Conservation (phyloP, 1,284 basidiomycete genomes). For the Pisolithus thermaeus region DNA sequence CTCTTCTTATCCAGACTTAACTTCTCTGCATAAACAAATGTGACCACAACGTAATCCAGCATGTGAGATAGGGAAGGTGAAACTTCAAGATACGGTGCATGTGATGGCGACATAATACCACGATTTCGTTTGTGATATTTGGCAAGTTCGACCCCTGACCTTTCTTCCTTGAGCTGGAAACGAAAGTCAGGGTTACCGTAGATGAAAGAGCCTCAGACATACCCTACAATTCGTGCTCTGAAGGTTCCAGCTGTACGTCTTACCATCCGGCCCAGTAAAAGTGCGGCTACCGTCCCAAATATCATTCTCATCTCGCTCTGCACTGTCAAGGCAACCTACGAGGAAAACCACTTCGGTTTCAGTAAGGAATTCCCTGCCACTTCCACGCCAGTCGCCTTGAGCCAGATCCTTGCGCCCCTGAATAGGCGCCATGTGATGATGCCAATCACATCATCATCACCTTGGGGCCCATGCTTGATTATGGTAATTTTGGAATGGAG, state of each 20-base stretch:
- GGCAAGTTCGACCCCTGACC: not conserved
- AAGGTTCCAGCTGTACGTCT: slow-evolving; percentile 6
- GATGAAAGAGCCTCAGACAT: not conserved
- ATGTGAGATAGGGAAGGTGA: slow-evolving; percentile 25
- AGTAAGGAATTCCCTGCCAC: too few species aligned
- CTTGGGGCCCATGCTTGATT: not conserved
- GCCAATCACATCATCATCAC: slow-evolving; percentile 1
- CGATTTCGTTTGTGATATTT: slow-evolving; percentile 1
- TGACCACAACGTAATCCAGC: slow-evolving; percentile 25
- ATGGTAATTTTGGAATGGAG: not conserved
- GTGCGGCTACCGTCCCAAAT: slow-evolving; percentile 1
- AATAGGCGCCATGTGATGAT: slow-evolving; percentile 4
- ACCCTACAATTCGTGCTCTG: not conserved
- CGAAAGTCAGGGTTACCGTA: not conserved
- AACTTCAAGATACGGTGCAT: slow-evolving; percentile 25
- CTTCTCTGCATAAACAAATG: slow-evolving; percentile 16
- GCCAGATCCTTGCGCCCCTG: not conserved
- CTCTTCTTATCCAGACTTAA: too few species aligned
- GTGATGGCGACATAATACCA: not conserved
- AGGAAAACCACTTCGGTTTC: too few species aligned
- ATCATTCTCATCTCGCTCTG: too few species aligned
- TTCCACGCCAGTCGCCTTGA: not conserved
- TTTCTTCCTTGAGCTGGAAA: not conserved
- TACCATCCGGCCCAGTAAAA: slow-evolving; percentile 10
- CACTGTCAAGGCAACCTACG: too few species aligned